A percentile compares a stretch with the other conserved stretches of the same genome.
phyloP scores from a whole-genome alignment of 2,329 filamentous ascomycete species.

The Triangularia setosa region DNA sequence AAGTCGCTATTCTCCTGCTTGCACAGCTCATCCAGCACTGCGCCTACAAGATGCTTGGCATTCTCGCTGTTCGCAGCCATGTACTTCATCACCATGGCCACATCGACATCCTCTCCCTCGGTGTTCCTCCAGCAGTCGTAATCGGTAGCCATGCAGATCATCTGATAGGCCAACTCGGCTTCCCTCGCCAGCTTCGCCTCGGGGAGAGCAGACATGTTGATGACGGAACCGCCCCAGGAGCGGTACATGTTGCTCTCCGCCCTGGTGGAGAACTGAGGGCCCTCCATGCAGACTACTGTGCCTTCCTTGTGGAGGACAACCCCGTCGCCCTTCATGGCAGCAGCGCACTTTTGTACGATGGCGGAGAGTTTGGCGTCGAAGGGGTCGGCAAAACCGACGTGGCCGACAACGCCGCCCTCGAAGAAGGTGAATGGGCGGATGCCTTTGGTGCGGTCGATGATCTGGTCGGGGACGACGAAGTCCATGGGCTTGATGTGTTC shows the following conservation, averaged over 20 bases:
- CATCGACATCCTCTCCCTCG: slow-evolving; percentile 79
- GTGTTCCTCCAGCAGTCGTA: slow-evolving; percentile 96
- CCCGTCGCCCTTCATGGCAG: slow-evolving; percentile 73
- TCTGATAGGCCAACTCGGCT: slow-evolving; percentile 94
- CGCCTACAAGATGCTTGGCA: slow-evolving; percentile 77
- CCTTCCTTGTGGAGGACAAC: slow-evolving; percentile 81
- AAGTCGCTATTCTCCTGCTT: slow-evolving; percentile 72
- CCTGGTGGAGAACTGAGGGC: slow-evolving; percentile 95
- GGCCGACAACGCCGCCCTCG: slow-evolving; percentile 83
- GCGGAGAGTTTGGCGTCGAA: slow-evolving; percentile 77
- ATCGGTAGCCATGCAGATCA: slow-evolving; percentile 99
- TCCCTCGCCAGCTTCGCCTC: slow-evolving; percentile 95
- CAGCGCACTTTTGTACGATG: slow-evolving; percentile 73
- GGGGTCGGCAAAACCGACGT: slow-evolving; percentile 93
- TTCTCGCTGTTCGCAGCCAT: slow-evolving; percentile 93
- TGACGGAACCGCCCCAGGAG: slow-evolving; percentile 85
- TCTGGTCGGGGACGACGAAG: slow-evolving; percentile 93
- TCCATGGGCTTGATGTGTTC: slow-evolving; percentile 94
- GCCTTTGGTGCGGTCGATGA: slow-evolving; percentile 96
- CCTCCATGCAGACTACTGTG: slow-evolving; percentile 93
- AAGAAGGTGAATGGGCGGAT: slow-evolving; percentile 95
- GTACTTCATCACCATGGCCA: slow-evolving; percentile 94
- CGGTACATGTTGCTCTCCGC: slow-evolving; percentile 96
- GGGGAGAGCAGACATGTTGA: slow-evolving; percentile 96
- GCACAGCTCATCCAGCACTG: slow-evolving; percentile 80